phyloP scores from a whole-genome alignment of 2,329 filamentous ascomycete genomes.

The Septoria linicola region DNA sequence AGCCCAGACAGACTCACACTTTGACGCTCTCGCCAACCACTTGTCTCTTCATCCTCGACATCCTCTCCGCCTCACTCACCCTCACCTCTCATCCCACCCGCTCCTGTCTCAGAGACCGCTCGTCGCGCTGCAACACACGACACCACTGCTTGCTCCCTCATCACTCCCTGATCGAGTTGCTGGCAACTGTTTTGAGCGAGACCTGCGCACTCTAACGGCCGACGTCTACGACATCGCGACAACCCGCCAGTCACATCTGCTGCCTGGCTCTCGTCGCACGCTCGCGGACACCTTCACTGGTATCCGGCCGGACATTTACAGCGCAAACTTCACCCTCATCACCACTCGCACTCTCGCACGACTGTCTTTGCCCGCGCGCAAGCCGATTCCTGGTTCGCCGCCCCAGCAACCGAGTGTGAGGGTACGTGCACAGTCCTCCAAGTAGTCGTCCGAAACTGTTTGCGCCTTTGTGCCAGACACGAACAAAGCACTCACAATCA shows the following conservation, averaged over 20 bases:
- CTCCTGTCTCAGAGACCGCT: slow-evolving; percentile 30
- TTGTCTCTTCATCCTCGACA: slow-evolving; percentile 23
- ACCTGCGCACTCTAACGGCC: slow-evolving; percentile 35
- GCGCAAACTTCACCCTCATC: slow-evolving; percentile 16
- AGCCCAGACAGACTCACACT: slow-evolving; percentile 9
- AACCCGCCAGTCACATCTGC: slow-evolving; percentile 13
- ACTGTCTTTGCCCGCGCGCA: slow-evolving; percentile 7
- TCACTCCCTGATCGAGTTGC: slow-evolving; percentile 20
- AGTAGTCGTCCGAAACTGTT: slow-evolving; percentile 19
- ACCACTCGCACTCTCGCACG: slow-evolving; percentile 18
- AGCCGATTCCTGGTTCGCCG: slow-evolving; percentile 14
- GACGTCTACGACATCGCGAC: slow-evolving; percentile 32
- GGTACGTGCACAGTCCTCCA: slow-evolving; percentile 29
- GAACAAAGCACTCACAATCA: slow-evolving; percentile 8
- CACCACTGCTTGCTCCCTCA: slow-evolving; percentile 2
- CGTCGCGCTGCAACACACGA: slow-evolving; percentile 18
- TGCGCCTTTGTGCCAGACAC: slow-evolving; percentile 25
- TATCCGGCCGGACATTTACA: slow-evolving; percentile 41
- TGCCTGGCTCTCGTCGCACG: slow-evolving; percentile 21
- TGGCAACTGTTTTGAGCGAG: slow-evolving; percentile 29
- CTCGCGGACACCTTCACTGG: slow-evolving; percentile 64
- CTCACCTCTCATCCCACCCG: no score
- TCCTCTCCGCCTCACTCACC: slow-evolving; percentile 17
- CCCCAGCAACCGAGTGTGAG: slow-evolving; percentile 28
- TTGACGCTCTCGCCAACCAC: no score